Evolutionary conservation across 169 alveolate genomes (phyloP).

Genomic region (Plasmodium gaboni): DNA sequence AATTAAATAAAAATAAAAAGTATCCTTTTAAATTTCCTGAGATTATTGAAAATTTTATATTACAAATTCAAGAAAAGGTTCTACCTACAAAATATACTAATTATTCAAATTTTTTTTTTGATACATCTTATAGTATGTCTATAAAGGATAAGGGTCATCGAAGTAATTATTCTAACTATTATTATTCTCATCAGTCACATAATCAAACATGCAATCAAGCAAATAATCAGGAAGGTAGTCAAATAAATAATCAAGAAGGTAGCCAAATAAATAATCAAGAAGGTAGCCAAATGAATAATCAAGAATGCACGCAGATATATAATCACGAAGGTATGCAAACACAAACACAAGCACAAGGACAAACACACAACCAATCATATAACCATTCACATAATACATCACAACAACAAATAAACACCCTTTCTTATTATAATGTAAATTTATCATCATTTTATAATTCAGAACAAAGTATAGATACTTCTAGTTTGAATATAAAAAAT

Average conservation of each 20-base stretch:
- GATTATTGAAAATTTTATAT: conserved; percentile 7
- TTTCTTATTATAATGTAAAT: neutral
- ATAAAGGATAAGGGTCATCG: conserved; percentile 8
- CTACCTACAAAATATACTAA: conserved; percentile 17
- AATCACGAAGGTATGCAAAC: too few relatives aligned
- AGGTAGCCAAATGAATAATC: too few relatives aligned
- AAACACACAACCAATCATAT: too few relatives aligned
- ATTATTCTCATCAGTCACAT: too few relatives aligned
- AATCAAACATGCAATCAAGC: too few relatives aligned
- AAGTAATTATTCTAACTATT: neutral
- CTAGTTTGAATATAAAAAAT: neutral
- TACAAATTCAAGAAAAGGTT: conserved; percentile 23
- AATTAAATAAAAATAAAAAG: conserved; percentile 40
- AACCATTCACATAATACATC: too few relatives aligned
- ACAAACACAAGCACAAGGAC: too few relatives aligned
- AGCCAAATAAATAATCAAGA: too few relatives aligned
- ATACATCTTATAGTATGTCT: conserved; percentile 61
- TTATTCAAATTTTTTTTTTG: conserved; percentile 60
- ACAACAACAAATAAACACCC: neutral
- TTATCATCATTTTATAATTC: conserved; percentile 11
- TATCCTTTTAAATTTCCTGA: conserved; percentile 50
- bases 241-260: too few relatives aligned
- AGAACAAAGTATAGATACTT: conserved; percentile 13
- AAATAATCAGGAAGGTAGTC: too few relatives aligned
- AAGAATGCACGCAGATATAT: too few relatives aligned